phyloP scores from a whole-genome alignment of 345 rosid species.

The Raphanus sativus region DNA sequence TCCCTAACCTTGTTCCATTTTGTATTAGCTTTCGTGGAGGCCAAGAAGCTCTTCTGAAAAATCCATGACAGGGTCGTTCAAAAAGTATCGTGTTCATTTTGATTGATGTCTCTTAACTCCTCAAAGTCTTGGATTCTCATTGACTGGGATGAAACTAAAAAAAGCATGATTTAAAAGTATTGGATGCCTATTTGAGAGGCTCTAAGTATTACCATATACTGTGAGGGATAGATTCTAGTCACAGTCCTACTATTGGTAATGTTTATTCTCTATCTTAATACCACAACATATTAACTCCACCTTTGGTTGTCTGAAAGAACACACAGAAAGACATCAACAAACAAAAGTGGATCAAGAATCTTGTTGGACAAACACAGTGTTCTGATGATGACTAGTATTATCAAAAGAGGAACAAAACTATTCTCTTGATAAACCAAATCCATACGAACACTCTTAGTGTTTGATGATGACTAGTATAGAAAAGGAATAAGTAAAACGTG shows the following conservation, averaged over 20 bases:
- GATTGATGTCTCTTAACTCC: too few relatives aligned
- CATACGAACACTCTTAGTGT: constrained; percentile 6
- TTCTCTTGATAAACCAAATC: constrained; percentile 16
- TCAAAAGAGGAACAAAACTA: neutral
- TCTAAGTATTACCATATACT: constrained; percentile 19
- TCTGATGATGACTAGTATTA: neutral
- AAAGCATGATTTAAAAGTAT: constrained; percentile 14
- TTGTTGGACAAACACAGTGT: neutral
- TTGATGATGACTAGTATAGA: constrained; percentile 20
- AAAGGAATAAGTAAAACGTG: constrained; percentile 1
- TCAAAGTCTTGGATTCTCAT: constrained; percentile 24
- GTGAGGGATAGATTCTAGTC: neutral
- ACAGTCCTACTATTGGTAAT: neutral
- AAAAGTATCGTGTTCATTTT: too few relatives aligned
- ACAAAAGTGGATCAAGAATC: neutral
- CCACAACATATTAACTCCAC: neutral
- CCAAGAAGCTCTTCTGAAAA: neutral
- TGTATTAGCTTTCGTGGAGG: constrained; percentile 44
- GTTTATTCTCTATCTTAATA: neutral
- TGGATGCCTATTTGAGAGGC: constrained; percentile 35
- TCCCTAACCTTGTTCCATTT: constrained; percentile 27
- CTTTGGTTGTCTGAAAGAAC: neutral
- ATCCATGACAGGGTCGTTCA: too few relatives aligned
- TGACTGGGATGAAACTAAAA: constrained; percentile 29
- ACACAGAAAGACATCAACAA: neutral